Evolutionary conservation across 208 protist genomes (phyloP).

Genomic region (Leishmania tropica): DNA sequence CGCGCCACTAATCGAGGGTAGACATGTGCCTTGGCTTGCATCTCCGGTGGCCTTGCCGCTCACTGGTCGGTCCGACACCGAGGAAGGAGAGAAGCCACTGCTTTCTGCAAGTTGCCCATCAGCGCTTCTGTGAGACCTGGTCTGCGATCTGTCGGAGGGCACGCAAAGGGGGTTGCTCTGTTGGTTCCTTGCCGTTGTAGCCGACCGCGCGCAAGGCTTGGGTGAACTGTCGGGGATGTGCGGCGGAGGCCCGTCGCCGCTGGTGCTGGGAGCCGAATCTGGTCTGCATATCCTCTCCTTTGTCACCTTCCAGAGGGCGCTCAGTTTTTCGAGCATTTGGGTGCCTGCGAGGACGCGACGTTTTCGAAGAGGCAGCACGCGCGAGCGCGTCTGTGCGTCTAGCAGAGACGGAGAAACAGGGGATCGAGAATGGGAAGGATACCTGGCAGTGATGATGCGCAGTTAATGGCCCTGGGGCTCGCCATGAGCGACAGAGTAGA

Average conservation of each 20-base stretch:
- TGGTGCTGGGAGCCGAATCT: too few relatives aligned
- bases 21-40: neutral
- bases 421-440: too few relatives aligned
- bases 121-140: neutral
- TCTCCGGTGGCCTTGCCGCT: neutral
- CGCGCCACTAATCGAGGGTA: neutral
- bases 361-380: neutral
- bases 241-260: neutral
- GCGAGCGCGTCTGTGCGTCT: neutral
- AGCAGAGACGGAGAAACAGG: too few relatives aligned
- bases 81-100: neutral
- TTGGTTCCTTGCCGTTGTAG: neutral
- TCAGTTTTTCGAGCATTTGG: neutral
- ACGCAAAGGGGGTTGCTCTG: neutral
- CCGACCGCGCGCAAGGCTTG: neutral
- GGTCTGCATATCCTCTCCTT: neutral
- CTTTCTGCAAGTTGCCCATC: neutral
- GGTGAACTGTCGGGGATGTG: neutral
- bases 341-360: neutral
- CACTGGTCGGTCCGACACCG: neutral
- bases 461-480: too few relatives aligned
- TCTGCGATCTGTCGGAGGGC: neutral
- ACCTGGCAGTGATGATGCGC: too few relatives aligned
- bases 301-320: neutral
- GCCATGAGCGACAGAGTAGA: too few relatives aligned